phyloP scores from a whole-genome alignment of 805 yeast species.

The Middelhovenomyces tepae region DNA sequence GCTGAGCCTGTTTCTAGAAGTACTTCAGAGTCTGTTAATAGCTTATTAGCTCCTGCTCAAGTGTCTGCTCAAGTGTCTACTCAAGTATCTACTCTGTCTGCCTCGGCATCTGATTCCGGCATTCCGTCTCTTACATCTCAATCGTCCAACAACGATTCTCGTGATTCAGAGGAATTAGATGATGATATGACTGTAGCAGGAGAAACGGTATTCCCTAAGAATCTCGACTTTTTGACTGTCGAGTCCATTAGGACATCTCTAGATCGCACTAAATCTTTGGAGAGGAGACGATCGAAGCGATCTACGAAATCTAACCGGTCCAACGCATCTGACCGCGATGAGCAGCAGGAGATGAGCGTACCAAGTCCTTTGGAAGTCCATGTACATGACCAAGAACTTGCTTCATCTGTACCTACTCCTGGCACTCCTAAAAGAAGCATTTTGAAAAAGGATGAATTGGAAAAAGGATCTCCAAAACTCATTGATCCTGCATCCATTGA shows the following conservation, averaged over 20 bases:
- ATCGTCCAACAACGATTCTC: constrained; percentile 1
- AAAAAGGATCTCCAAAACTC: constrained; percentile 4
- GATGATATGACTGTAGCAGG: constrained; percentile 19
- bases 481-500: background rate
- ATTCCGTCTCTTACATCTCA: constrained; percentile 3
- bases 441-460: constrained; percentile 13
- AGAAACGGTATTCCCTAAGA: constrained; percentile 28
- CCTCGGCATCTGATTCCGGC: constrained; percentile 5
- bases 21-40: constrained; percentile 5
- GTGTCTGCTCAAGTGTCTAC: background rate
- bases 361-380: constrained; percentile 26
- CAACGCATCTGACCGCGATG: constrained; percentile 14
- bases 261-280: constrained; percentile 27
- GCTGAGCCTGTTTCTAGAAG: constrained; percentile 7
- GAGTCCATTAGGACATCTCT: constrained; percentile 27
- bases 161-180: constrained; percentile 8
- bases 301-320: constrained; percentile 12
- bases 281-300: constrained; percentile 25
- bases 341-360: constrained; percentile 14
- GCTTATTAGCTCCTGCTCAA: constrained; percentile 4
- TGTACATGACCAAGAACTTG: too few relatives aligned
- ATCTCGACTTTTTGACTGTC: constrained; percentile 24
- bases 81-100: background rate
- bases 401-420: too few relatives aligned
- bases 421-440: constrained; percentile 13